Evolutionary conservation across 352 stramenopile genomes (phyloP), one percentile per base, ranked within the genome.

Genomic region (Phytophthora idaei): DNA sequence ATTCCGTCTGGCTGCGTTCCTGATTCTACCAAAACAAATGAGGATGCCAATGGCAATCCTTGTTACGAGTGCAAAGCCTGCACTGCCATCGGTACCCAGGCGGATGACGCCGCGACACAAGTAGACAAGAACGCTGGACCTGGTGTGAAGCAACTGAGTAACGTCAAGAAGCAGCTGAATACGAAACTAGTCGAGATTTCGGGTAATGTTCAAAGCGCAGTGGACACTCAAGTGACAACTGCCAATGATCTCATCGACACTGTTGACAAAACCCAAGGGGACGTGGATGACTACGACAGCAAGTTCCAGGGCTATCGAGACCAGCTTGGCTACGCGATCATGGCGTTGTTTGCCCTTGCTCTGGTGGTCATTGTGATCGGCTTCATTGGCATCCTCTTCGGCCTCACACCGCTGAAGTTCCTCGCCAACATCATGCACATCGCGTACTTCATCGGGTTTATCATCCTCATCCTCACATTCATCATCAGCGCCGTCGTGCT

Each of bases 341-440:
- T 90, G 48, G 78, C 39, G 3, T 53, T 89, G n/a, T 92, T 92
- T 59, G 78, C 64, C 2, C 57, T 92, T 10, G 75, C 74, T 0
- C 57, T 92, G 2, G 66, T 81, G 12, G 71, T 85, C n/a, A 66
- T 92, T 34, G 75, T 42, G 12, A 63, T 90, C 4, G 84, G 84
- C 0, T 71, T 90, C n/a, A 58, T 92, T 14, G 84, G 84, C 5
- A 69, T 92, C 17, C 69, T 92, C 34, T 89, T 90, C 29, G 84
- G 81, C 0, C 65, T 90, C 31, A 92, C 81, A 25, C 78, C 80
- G 1, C 58, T 86, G 31, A 89, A 89, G 50, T 69, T 73, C 27
- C 55, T 92, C 8, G 82, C 80, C 41, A 85, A 88, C 59, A 76
- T 92, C 66, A 89, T 92, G 67, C 81, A 92, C 67, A 67, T 92